Base-by-base conservation (phyloP, 1,139 yeast species). In the Yamadazyma kanchanaburiensis region DNA sequence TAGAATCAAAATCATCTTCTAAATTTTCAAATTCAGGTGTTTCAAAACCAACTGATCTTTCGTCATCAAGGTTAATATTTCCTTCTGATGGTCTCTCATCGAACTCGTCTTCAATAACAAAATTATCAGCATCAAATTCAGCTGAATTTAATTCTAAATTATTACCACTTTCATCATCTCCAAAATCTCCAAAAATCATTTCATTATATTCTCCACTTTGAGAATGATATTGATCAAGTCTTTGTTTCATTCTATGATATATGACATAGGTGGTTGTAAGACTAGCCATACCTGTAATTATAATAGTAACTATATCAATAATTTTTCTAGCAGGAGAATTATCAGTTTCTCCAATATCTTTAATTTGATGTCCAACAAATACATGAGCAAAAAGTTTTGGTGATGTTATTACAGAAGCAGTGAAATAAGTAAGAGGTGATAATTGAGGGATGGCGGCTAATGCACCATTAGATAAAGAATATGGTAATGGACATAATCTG, bases 381-480 rank as follows among this genome's bases (percentile, higher is more conserved):
- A 86, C 60, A 48, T 84, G 89, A 34, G 87, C 66, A 21, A 86
- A 53, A 38, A 85, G 61, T 52, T 91, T 89, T 3, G 97, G 97
- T 0, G 94, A 75, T 1, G 95, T 79, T 16, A 85, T 50, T 0
- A 77, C 45, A 11, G 91, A 81, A 1, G 96, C 95, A 24, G 79
- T 52, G 6, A 80, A 64, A 53, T 83, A 91, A 17, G 80, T 76
- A 27, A 55, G 37, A 1, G 78, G 61, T 0, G 80, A 65, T 12
- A 88, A 68, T 18, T 85, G 82, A 0, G 94, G 95, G 14, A 89
- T 74, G 3, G 91, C 82, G 5, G 94, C 91, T 42, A 91, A 67
- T 0, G 95, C 96, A 4, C 96, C 97, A 49, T 91, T 91, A 0
- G 94, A 82, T 25, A 89, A 62, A 4, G 96, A 86, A 51, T 89